A percentile compares a stretch with the other conserved stretches of the same genome.
Conservation (phyloP, 1,139 yeast genomes). For the Suhomyces terraborum region DNA sequence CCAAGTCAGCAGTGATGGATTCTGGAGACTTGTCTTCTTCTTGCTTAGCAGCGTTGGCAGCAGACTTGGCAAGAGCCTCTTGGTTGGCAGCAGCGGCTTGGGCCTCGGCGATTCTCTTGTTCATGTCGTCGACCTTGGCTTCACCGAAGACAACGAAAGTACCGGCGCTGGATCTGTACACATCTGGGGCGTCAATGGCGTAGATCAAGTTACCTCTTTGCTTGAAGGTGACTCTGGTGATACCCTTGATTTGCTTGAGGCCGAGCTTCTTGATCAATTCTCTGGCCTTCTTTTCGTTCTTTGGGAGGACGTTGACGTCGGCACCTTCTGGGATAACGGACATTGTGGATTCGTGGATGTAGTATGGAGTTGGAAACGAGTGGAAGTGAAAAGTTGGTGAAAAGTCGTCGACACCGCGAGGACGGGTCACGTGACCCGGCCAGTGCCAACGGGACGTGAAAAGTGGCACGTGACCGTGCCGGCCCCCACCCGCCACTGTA, state of each 20-base stretch:
- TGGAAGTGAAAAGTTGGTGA: constrained; percentile 7
- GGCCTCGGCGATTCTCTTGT: constrained; percentile 75
- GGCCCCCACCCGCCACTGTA: no score
- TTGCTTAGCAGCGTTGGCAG: constrained; percentile 29
- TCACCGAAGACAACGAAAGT: constrained; percentile 97
- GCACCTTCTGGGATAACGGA: constrained; percentile 83
- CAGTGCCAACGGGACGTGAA: no score
- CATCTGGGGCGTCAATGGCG: constrained; percentile 94
- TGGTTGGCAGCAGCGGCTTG: constrained; percentile 45
- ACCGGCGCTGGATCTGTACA: constrained; percentile 91
- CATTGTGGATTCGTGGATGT: constrained; percentile 31
- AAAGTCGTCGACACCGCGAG: constrained; percentile 1
- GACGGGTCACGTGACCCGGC: neutral
- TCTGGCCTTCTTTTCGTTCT: constrained; percentile 96
- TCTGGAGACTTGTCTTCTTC: constrained; percentile 62
- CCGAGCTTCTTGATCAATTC: constrained; percentile 86
- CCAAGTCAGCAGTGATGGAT: constrained; percentile 87
- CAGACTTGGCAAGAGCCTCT: constrained; percentile 68
- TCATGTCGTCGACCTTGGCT: constrained; percentile 91
- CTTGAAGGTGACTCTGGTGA: constrained; percentile 94
- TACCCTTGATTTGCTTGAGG: constrained; percentile 89
- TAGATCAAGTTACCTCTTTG: constrained; percentile 91
- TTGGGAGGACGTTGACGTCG: constrained; percentile 79
- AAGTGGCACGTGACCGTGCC: no score
- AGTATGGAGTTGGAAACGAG: neutral